Evolutionary conservation across 257 asterid genomes (phyloP).

Genomic region (Solanum ahanhuiri): DNA sequence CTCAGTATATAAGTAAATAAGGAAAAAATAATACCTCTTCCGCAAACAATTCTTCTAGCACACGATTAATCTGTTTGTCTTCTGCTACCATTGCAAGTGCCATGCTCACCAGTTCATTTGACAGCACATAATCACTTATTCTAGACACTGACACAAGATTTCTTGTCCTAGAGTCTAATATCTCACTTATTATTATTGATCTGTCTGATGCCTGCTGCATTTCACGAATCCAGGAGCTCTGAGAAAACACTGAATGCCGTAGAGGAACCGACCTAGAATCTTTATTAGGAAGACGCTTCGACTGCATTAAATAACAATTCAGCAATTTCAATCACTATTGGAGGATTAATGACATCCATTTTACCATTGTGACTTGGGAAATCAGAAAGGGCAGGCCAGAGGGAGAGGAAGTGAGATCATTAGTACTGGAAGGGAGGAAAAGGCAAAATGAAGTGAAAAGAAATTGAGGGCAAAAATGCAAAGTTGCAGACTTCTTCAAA

Average conservation of each 20-base stretch:
- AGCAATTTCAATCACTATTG: constrained; percentile 1
- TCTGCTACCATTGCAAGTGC: constrained; percentile 99
- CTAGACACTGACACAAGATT: constrained; percentile 89
- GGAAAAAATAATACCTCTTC: constrained; percentile 53
- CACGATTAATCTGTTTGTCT: constrained; percentile 95
- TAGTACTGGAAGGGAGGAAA: background rate
- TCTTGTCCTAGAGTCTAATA: constrained; percentile 92
- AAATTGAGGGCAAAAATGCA: background rate
- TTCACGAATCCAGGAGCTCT: constrained; percentile 92
- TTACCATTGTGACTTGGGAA: background rate
- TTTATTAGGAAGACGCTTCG: constrained; percentile 75
- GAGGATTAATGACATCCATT: background rate
- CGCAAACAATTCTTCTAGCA: constrained; percentile 85
- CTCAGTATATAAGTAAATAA: background rate
- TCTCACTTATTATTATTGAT: constrained; percentile 91
- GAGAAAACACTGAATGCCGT: constrained; percentile 74
- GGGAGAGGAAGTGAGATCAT: background rate
- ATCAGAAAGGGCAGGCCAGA: background rate
- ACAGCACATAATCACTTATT: constrained; percentile 88
- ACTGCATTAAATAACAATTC: constrained; percentile 42
- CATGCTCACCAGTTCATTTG: constrained; percentile 98
- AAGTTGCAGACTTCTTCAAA: background rate
- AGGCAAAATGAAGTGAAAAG: background rate
- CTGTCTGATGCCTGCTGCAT: constrained; percentile 97
- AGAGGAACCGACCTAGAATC: constrained; percentile 51